A percentile compares a stretch with the other conserved stretches of the same genome.
These are phyloP conservation scores for Yamadazyma kanchanaburiensis DNA, from an alignment of 1,139 yeast species.

Conservation along the genomic window DNA sequence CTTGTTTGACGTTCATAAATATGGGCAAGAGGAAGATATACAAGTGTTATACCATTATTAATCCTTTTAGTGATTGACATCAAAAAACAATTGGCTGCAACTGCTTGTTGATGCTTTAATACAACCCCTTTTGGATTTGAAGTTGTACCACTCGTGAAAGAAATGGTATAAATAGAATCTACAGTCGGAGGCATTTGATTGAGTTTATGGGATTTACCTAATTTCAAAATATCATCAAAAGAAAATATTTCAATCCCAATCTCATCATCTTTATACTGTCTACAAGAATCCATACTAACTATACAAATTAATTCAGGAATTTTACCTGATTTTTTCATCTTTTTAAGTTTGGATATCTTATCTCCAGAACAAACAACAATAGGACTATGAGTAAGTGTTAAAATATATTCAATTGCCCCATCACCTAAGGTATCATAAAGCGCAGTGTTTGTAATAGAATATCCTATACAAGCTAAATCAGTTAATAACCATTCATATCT, in stretches of 20 bases:
- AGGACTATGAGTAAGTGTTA: constrained; percentile 27
- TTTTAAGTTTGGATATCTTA: constrained; percentile 19
- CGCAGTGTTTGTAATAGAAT: constrained; percentile 32
- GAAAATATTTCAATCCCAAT: constrained; percentile 26
- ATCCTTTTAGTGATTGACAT: constrained; percentile 14
- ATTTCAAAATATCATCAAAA: constrained; percentile 43
- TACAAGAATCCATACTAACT: constrained; percentile 25
- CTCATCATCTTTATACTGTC: constrained; percentile 18
- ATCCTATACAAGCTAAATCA: constrained; percentile 33
- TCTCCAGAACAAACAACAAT: constrained; percentile 28
- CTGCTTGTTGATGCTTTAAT: constrained; percentile 47
- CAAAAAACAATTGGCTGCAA: constrained; percentile 39
- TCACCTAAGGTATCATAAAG: constrained; percentile 34
- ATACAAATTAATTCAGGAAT: constrained; percentile 18
- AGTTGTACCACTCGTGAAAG: constrained; percentile 74
- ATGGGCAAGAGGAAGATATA: constrained; percentile 36
- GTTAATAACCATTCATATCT: constrained; percentile 33
- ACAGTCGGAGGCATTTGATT: constrained; percentile 47
- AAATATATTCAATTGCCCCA: constrained; percentile 24
- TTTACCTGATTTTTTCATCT: constrained; percentile 7
- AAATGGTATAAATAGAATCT: constrained; percentile 57
- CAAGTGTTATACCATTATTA: constrained; percentile 16
- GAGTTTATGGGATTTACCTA: constrained; percentile 47
- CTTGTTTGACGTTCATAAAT: constrained; percentile 33
- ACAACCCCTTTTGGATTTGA: constrained; percentile 62